Base-by-base conservation (phyloP, 805 yeast genomes). In the Zygoascus bituminiphila region DNA sequence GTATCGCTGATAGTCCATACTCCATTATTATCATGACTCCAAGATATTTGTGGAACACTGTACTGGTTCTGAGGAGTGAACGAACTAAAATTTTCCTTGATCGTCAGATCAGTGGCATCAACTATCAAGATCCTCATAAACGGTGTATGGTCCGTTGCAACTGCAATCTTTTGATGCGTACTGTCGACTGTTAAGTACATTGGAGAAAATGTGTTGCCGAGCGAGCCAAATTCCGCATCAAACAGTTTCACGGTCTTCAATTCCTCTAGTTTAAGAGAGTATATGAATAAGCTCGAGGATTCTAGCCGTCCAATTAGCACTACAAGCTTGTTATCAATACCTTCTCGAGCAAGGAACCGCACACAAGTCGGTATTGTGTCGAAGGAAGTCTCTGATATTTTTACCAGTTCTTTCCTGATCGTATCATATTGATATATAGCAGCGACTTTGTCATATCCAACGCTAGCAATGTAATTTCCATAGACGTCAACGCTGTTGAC, bases 131-230 rank as follows among this genome's bases (percentile, higher is more conserved):
- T 54, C 54, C 95, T 64, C 85, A 84, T 78, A 57, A 72, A 83
- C 3, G 96, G 96, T 12, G 76, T 74, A 57, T 86, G 91, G 1
- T 88, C 80, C 0, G 96, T 87, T 0, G 81, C 87, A 6, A 84
- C 74, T 0, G 82, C 79, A 14, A 83, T 58, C 25, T 39, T 31
- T 10, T 21, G 9, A 1, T 51, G 25, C 24, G 35, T 21, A 1
- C 31, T 26, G 4, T 63, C 62, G 7, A 63, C 56, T 0, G 69
- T 52, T 6, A 78, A 63, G 8, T 65, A 55, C 71, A 77, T 70
- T 12, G 85, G 82, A 15, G 81, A 73, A 62, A 85, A 85, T 0
- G 81, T 74, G 55, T 77, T 75, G 10, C 22, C 23, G 19, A 78
- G 73, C 5, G 82, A 73, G 17, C 35, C 54, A 54, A 83, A 85